Evolutionary conservation across 768 basidiomycete species (phyloP).

Genomic region (Phanerodontia chrysosporium): DNA sequence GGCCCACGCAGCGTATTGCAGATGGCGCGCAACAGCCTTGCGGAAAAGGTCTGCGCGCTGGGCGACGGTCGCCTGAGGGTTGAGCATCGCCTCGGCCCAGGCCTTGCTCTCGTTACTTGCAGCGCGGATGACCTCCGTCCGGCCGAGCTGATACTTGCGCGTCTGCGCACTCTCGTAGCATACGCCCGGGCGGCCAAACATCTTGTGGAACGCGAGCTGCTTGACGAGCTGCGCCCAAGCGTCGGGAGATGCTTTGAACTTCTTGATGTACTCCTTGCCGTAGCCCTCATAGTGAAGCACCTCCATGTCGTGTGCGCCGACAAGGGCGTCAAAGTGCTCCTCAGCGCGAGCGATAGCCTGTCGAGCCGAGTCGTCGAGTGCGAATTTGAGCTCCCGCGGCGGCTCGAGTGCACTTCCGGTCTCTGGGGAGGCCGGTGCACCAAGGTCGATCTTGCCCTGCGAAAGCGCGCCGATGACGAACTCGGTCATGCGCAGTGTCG

Average conservation of each 20-base stretch:
- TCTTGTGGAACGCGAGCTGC: conserved; percentile 92
- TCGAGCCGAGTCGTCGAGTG: conserved; percentile 51
- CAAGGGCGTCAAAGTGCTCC: conserved; percentile 68
- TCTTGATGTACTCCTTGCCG: conserved; percentile 85
- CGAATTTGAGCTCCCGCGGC: conserved; percentile 70
- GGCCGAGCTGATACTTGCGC: conserved; percentile 81
- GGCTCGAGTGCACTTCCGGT: conserved; percentile 40
- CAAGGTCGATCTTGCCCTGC: conserved; percentile 71
- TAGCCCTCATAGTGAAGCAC: conserved; percentile 50
- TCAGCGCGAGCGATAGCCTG: conserved; percentile 55
- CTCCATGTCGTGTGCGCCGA: conserved; percentile 75
- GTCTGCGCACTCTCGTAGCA: conserved; percentile 96
- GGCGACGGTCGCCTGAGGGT: conserved; percentile 38
- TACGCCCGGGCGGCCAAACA: conserved; percentile 68
- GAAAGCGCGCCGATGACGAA: conserved; percentile 80
- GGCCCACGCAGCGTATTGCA: conserved; percentile 86
- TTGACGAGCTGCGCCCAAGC: conserved; percentile 95
- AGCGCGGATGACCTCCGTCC: conserved; percentile 93
- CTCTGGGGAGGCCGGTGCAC: conserved; percentile 38
- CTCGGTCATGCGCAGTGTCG: conserved; percentile 93
- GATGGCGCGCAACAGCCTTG: conserved; percentile 74
- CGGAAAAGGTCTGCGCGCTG: conserved; percentile 60
- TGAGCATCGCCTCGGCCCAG: conserved; percentile 89
- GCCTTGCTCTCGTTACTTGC: conserved; percentile 78
- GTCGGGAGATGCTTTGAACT: conserved; percentile 80